Base-by-base conservation (phyloP, 1,139 yeast genomes). In the Scheffersomyces illinoinensis region DNA sequence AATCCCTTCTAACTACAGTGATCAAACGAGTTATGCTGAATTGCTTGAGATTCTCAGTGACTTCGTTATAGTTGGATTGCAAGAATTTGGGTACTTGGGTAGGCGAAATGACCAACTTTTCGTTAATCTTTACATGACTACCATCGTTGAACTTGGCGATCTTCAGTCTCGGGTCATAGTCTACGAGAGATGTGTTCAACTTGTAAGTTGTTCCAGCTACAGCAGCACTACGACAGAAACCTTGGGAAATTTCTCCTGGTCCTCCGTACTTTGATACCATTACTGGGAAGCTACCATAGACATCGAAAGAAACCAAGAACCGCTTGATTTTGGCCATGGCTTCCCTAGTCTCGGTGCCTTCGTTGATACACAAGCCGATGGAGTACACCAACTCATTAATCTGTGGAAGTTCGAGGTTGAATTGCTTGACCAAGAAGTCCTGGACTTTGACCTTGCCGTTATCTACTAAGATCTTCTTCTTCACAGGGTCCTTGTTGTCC, bases 131-230 rank as follows among this genome's bases (percentile, higher is more conserved):
- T 53, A 93, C 87, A 54, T 81, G 77, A 18, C 93, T 84, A 47
- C 97, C 96, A 71, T 93, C 98, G 64, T 85, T 83, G 64, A 95
- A 86, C 54, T 81, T 80, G 7, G 96, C 97, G 47, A 86, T 77
- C 69, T 89, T 88, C 53, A 85, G 77, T 50, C 74, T 75, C 26
- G 89, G 86, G 72, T 93, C 95, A 72, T 81, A 90, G 54, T 86
- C 85, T 8, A 78, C 76, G 59, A 93, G 75, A 54, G 81, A 74
- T 20, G 96, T 88, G 70, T 89, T 86, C 59, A 95, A 81, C 75
- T 93, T 93, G 76, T 93, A 95, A 50, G 96, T 91, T 59, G 98
- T 91, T 60, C 98, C 99, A 43, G 96, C 98, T 62, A 95, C 99
- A 17, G 99, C 99, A 5, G 99, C 98, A 60, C 97, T 90, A 65